phyloP scores from a whole-genome alignment of 768 basidiomycete species.

The Epithele typhae region DNA sequence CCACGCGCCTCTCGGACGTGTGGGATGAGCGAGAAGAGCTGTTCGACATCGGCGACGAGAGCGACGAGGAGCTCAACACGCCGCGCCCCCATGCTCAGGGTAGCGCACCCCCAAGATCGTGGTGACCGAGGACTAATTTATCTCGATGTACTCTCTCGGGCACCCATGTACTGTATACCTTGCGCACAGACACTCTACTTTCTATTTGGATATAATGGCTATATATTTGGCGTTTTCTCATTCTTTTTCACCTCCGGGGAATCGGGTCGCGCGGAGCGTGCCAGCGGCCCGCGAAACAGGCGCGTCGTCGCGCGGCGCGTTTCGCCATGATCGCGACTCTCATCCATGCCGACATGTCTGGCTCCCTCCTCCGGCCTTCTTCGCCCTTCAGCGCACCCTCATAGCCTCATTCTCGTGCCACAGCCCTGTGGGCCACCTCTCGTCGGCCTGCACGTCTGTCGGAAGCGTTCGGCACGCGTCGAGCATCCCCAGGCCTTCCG shows the following conservation, averaged over 20 bases:
- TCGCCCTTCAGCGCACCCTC: constrained; percentile 5
- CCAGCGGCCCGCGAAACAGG: background rate
- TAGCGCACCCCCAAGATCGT: constrained; percentile 20
- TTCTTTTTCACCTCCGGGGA: too few relatives aligned
- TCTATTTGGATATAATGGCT: too few relatives aligned
- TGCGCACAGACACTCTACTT: too few relatives aligned
- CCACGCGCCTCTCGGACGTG: constrained; percentile 49
- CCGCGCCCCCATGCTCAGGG: background rate
- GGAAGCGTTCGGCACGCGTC: constrained; percentile 12
- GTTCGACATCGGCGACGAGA: constrained; percentile 63
- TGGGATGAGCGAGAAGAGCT: constrained; percentile 80
- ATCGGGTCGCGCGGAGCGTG: too few relatives aligned
- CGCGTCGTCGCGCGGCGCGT: constrained; percentile 9
- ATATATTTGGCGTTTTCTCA: too few relatives aligned
- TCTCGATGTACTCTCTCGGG: too few relatives aligned
- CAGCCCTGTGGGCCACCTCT: too few relatives aligned
- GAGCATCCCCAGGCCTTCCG: constrained; percentile 9
- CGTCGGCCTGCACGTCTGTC: background rate
- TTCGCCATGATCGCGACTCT: constrained; percentile 14
- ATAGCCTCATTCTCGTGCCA: too few relatives aligned
- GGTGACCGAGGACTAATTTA: constrained; percentile 12
- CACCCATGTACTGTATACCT: constrained; percentile 1
- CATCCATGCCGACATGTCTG: constrained; percentile 27
- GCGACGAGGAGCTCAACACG: constrained; percentile 44
- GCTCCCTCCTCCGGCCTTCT: constrained; percentile 18